Evolutionary conservation across 1,284 basidiomycete genomes (phyloP).

Genomic region (Cystobasidiaceae sp.): DNA sequence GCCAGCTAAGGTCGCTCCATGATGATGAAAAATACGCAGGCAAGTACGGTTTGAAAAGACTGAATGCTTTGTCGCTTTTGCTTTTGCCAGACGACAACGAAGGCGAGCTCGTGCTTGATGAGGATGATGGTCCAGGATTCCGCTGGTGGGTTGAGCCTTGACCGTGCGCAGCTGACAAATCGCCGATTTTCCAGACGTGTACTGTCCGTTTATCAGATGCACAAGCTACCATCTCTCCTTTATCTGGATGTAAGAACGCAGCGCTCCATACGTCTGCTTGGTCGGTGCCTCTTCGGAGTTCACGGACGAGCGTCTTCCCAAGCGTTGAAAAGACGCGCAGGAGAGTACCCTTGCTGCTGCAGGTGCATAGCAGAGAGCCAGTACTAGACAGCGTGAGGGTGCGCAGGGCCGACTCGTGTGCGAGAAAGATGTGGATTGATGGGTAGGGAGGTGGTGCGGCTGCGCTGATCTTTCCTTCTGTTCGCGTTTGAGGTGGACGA

Average conservation of each 20-base stretch:
- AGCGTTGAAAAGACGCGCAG: constrained; percentile 79
- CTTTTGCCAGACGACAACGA: neutral
- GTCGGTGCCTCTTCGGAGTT: constrained; percentile 81
- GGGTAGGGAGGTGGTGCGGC: constrained; percentile 35
- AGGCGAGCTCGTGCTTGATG: neutral
- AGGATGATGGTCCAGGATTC: constrained; percentile 26
- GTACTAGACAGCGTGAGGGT: constrained; percentile 70
- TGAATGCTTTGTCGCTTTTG: constrained; percentile 34
- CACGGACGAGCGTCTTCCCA: constrained; percentile 59
- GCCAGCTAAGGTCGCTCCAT: constrained; percentile 89
- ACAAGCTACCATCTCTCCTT: constrained; percentile 62
- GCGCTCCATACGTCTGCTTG: constrained; percentile 88
- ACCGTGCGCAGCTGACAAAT: neutral
- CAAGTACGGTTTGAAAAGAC: constrained; percentile 50
- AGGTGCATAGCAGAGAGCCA: constrained; percentile 75
- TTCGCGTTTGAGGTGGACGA: constrained; percentile 51
- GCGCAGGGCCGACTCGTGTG: constrained; percentile 73
- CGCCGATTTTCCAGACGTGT: constrained; percentile 70
- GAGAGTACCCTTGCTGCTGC: constrained; percentile 77
- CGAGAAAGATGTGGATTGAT: constrained; percentile 65
- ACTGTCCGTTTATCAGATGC: constrained; percentile 97
- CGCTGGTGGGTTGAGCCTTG: neutral
- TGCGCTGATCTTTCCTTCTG: neutral
- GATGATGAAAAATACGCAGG: constrained; percentile 90
- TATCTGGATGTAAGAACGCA: constrained; percentile 55